A percentile compares a stretch with the other conserved stretches of the same genome.
Conservation (phyloP, 164 flowering plant species). For the Tinospora cordifolia region DNA sequence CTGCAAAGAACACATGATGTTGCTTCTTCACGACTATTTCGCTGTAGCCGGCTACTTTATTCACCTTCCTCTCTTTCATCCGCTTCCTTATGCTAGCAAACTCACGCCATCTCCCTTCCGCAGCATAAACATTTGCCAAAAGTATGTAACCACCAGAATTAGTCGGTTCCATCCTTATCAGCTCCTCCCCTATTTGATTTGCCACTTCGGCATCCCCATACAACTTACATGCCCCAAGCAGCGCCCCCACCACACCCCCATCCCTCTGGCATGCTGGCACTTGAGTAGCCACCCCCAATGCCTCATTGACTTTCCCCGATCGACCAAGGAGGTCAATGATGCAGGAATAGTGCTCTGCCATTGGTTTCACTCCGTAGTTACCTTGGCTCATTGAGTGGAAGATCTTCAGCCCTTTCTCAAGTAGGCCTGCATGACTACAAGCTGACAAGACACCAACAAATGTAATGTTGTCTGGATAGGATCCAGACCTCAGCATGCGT, state of each 20-base stretch:
- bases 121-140: conserved; percentile 43
- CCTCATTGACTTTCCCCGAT: conserved; percentile 41
- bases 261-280: conserved; percentile 40
- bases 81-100: conserved; percentile 40
- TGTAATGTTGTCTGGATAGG: conserved; percentile 42
- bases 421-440: conserved; percentile 53
- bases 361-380: conserved; percentile 36
- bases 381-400: conserved; percentile 36
- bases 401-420: conserved; percentile 37
- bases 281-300: conserved; percentile 25
- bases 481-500: conserved; percentile 38
- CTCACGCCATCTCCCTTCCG: conserved; percentile 45
- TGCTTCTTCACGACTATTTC: conserved; percentile 42
- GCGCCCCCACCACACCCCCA: conserved; percentile 39
- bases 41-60: conserved; percentile 48
- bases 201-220: conserved; percentile 37
- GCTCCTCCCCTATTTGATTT: conserved; percentile 27
- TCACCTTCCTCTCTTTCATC: conserved; percentile 50
- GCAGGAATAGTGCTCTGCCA: conserved; percentile 48
- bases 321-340: conserved; percentile 53
- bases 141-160: conserved; percentile 42
- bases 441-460: conserved; percentile 56
- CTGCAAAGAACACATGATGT: conserved; percentile 34
- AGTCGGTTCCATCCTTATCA: conserved; percentile 39
- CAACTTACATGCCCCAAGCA: conserved; percentile 48